Evolutionary conservation across 176 grass and related monocot genomes (phyloP), one percentile per base, ranked within the genome.

Genomic region (Themeda triandra): DNA sequence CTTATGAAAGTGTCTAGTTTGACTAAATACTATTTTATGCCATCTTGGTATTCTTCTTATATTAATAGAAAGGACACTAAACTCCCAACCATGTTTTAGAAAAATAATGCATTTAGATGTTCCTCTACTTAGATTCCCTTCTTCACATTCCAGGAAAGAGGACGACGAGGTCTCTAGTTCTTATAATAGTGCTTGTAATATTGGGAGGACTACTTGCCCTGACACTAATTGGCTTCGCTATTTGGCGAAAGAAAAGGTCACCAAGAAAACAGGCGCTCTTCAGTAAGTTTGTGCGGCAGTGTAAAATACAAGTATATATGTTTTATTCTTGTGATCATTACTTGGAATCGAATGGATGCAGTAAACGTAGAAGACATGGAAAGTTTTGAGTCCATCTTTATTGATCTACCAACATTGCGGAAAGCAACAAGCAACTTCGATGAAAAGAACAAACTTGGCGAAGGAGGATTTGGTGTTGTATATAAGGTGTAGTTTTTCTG

Each of bases 381-480:
- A 54, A 79, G 13, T 80, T 81, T 83, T 31, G 76, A 92, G 21
- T 92, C 91, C 24, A 21, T 92, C 64, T 71, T 89, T 7, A 51
- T 92, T 6, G 1, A 21, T 58, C 53, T 58, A 58, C n/a, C 53
- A 6, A 3, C 9, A 23, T 21, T 58, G 2, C 53, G 19, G n/a
- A n/a, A 19, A n/a, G 53, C 53, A n/a, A 58, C 18, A 58, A 58
- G 21, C 33, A 87, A 92, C 77, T 92, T 92, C 25, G 67, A 67
- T 60, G 80, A 89, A 60, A 74, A 71, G 5, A 88, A 92, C 46
- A 92, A 86, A 53, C 66, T 92, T 42, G 86, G 90, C 31, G 82
- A 56, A 53, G 17, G 48, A 19, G 48, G 48, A 19, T 53, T 53
- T 6, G 48, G 48, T 19, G 48, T 53, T 62, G 91, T 90, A 75